Base-by-base conservation (phyloP, 1,284 basidiomycete genomes). In the Fomitiporia mediterranea region DNA sequence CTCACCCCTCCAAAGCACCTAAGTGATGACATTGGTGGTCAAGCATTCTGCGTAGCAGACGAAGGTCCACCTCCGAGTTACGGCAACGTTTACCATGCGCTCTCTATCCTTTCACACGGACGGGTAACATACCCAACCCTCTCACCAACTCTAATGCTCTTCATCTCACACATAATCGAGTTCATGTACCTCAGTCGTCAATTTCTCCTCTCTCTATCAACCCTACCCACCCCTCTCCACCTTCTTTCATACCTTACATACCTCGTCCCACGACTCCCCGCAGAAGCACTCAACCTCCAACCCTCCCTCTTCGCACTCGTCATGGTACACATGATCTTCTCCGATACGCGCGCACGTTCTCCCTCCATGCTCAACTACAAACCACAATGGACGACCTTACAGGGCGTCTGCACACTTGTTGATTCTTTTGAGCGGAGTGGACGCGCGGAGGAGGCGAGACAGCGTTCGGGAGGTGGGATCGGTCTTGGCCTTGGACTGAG, bases 311-410 rank as follows among this genome's bases (percentile, higher is more conserved):
- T 83, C 66, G 72, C 75, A 8, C 72, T 90, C n/a, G 78, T 76
- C 4, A 72, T 72, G 47, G 72, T 84, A 6, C 87, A 89, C 63
- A 69, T 88, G 47, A 73, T 87, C 42, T 86, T 87, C 62, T 83
- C 88, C 60, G 85, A 88, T 65, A 81, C 83, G 11, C 77, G 82
- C 28, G 86, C 87, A 15, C 76, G 84, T 0, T 65, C 85, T 3
- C 86, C 86, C 2, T n/a, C n/a, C n/a, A n/a, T n/a, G n/a, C 71
- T 89, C 4, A 85, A 85, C 27, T 89, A 87, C 64, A 65, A 67
- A 34, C 80, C 82, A 2, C 73, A 69, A 2, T 86, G 79, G 73
- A 84, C 78, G 8, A 83, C 82, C 5, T 55, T 81, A 38, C 63
- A 70, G 58, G 72, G 69, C 2, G 60, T 71, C 40, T 74, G 73